Percentiles rank a stretch among this genome's conserved stretches.
These are phyloP conservation scores for Choiromyces venosus DNA, from an alignment of 495 filamentous ascomycete species.

Conservation along the genomic window DNA sequence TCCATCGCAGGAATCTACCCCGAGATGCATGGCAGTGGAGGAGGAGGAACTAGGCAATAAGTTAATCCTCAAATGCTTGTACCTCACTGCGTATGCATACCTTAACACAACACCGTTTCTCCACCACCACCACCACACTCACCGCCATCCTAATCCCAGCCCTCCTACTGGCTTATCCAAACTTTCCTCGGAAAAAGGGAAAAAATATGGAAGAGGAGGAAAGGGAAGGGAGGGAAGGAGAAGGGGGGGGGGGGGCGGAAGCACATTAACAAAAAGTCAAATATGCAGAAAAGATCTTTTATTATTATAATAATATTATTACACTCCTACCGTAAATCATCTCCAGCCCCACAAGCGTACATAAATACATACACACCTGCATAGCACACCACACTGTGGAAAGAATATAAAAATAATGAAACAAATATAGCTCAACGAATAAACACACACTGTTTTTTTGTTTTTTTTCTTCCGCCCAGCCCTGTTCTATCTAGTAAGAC, in stretches of 20 bases:
- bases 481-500: not conserved
- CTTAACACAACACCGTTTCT: not conserved
- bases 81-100: not conserved
- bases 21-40: not conserved
- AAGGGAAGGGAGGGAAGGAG: no score
- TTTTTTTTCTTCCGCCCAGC: not conserved
- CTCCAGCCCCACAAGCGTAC: not conserved
- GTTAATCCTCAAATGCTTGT: not conserved
- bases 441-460: no score
- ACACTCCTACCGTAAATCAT: not conserved
- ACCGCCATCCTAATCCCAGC: not conserved
- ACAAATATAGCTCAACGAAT: not conserved
- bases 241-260: no score
- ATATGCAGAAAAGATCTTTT: not conserved
- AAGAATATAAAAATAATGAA: not conserved
- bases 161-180: not conserved
- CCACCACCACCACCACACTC: not conserved
- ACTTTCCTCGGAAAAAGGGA: not conserved
- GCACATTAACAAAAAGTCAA: not conserved
- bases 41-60: not conserved
- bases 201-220: no score
- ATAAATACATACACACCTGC: not conserved
- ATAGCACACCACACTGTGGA: not conserved
- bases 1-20: slow-evolving; percentile 4
- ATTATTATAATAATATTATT: no score